Conservation (phyloP, 208 protist genomes). For the Trypanosoma avium region DNA sequence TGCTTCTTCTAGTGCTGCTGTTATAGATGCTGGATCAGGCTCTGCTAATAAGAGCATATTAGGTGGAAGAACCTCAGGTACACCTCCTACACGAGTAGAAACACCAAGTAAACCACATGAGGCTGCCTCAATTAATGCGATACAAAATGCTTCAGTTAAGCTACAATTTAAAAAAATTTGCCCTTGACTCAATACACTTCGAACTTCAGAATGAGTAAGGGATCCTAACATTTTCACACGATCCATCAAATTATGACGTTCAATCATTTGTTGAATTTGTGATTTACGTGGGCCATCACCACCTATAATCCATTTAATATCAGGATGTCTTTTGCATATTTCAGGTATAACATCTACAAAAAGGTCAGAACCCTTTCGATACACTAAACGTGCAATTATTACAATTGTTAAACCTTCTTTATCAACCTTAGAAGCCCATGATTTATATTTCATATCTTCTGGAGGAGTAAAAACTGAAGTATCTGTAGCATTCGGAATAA, state of each 20-base stretch:
- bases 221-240: constrained; percentile 96
- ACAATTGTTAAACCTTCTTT: constrained; percentile 93
- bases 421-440: constrained; percentile 84
- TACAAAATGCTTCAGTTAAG: constrained; percentile 99
- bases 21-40: constrained; percentile 81
- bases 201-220: constrained; percentile 90
- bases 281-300: constrained; percentile 96
- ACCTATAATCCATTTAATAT: constrained; percentile 96
- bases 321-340: constrained; percentile 92
- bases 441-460: constrained; percentile 91
- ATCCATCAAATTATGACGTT: constrained; percentile 95
- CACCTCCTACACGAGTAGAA: constrained; percentile 97
- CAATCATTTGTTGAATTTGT: constrained; percentile 97
- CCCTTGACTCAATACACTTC: constrained; percentile 91
- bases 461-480: constrained; percentile 84
- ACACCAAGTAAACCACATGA: constrained; percentile 94
- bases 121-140: constrained; percentile 98
- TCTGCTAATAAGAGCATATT: constrained; percentile 93
- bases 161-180: constrained; percentile 99
- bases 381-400: constrained; percentile 95
- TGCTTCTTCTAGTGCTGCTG: constrained; percentile 68
- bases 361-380: constrained; percentile 97
- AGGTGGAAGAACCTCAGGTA: constrained; percentile 97
- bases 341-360: constrained; percentile 96
- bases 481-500: constrained; percentile 98